Percentiles rank a stretch among this genome's conserved stretches.
phyloP scores from a whole-genome alignment of 768 basidiomycete species.

The Tubosaeta sp. region DNA sequence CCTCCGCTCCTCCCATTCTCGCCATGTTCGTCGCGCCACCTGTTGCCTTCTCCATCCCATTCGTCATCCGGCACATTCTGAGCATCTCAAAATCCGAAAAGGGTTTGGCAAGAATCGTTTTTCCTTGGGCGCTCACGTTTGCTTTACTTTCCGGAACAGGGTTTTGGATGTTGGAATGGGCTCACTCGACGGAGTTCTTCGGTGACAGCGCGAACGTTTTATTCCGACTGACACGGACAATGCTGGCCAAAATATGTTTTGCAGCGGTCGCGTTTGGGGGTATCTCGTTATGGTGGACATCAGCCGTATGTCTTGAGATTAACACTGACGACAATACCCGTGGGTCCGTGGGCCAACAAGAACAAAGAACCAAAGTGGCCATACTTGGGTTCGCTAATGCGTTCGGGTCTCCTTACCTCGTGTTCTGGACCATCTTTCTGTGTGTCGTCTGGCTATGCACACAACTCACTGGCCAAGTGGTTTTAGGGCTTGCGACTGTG shows the following conservation, averaged over 20 bases:
- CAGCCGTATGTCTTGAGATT: conserved; percentile 74
- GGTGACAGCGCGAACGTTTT: conserved; percentile 38
- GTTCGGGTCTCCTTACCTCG: conserved; percentile 81
- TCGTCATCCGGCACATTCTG: conserved; percentile 52
- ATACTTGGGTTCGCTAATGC: conserved; percentile 88
- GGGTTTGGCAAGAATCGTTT: conserved; percentile 62
- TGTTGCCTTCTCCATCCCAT: conserved; percentile 54
- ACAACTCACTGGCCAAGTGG: conserved; percentile 81
- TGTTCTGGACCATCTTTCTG: conserved; percentile 73
- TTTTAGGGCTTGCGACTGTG: conserved; percentile 57
- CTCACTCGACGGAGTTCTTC: conserved; percentile 50
- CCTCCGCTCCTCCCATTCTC: conserved; percentile 58
- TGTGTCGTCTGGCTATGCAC: conserved; percentile 49
- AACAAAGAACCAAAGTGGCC: conserved; percentile 42
- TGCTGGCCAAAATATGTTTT: conserved; percentile 56
- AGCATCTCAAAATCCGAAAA: conserved; percentile 66
- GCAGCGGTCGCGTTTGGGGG: conserved; percentile 50
- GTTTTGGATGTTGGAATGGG: conserved; percentile 84
- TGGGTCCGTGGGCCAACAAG: conserved; percentile 15
- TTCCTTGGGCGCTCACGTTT: conserved; percentile 55
- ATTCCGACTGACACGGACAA: conserved; percentile 54
- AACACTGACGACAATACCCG: conserved; percentile 24
- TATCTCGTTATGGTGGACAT: conserved; percentile 61
- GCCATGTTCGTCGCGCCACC: conserved; percentile 59
- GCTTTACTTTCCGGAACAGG: conserved; percentile 54